Evolutionary conservation across 805 yeast genomes (phyloP), one percentile per base, ranked within the genome.

Genomic region (Candida anglica): DNA sequence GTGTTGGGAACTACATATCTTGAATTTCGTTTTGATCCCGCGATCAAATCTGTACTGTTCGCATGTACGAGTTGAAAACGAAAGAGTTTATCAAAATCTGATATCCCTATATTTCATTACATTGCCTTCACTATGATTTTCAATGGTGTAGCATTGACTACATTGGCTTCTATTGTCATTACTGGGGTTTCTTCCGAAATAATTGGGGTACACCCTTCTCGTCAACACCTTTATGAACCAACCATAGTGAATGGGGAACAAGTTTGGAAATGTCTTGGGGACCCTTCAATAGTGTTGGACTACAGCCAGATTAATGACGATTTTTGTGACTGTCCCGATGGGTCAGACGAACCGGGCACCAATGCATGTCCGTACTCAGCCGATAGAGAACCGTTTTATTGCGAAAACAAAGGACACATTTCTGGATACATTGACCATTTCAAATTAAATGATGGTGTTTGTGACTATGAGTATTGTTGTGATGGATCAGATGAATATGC

Each of bases 271-370:
- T 91, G 98, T 62, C 55, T 91, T 23, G 48, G 59, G 20, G 71
- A 84, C 48, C 81, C 93, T 0, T 71, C 75, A n/a, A 75, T 87
- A 4, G 66, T 64, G 15, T 58, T 91, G 14, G 66, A 79, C 26
- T 65, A 66, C 33, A 63, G 63, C 23, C 84, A 79, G 49, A 71
- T 91, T 46, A 91, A 91, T 54, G 97, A 93, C 56, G 83, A 88
- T 47, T 81, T 72, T 51, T 91, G 98, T 60, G 98, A 93, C 51
- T 91, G 98, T 63, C 97, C 97, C 0, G 98, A 93, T 60, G 98
- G 98, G 0, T 79, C 89, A 4, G 98, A 93, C 61, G 98, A 93
- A 56, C 96, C 97, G 0, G 97, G 97, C 0, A 91, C 98, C 1
- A 65, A 81, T 25, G 96, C 96, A 0, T 91, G 98, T 56, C 49